Conservation (phyloP, 306 rosid genomes). For the Spatholobus suberectus region DNA sequence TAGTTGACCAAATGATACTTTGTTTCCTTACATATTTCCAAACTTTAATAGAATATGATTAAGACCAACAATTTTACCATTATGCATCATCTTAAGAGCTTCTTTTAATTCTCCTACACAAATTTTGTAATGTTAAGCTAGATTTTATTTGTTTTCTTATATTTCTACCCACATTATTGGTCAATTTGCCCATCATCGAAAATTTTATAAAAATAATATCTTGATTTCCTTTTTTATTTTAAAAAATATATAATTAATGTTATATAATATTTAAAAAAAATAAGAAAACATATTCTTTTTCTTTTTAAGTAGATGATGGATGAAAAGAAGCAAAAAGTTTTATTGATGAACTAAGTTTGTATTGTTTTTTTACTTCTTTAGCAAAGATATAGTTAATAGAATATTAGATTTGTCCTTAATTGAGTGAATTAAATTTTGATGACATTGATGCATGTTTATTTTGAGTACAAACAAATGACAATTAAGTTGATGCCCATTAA, state of each 20-base stretch:
- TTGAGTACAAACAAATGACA: conserved; percentile 23
- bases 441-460: conserved; percentile 33
- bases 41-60: too few species aligned
- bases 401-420: background rate
- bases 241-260: background rate
- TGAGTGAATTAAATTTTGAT: background rate
- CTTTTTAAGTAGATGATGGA: background rate
- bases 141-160: too few species aligned
- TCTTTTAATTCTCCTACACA: too few species aligned
- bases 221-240: background rate
- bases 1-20: too few species aligned
- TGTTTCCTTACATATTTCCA: too few species aligned
- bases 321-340: background rate
- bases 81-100: too few species aligned
- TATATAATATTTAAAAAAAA: background rate
- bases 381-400: background rate
- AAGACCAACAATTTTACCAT: too few species aligned
- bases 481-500: conserved; percentile 32
- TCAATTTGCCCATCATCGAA: background rate
- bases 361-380: background rate
- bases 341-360: background rate
- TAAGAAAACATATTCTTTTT: background rate
- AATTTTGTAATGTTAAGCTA: too few species aligned
- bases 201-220: background rate
- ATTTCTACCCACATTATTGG: too few species aligned